A percentile compares a stretch with the other conserved stretches of the same genome.
Conservation (phyloP, 345 rosid genomes). For the Acer yangbiense region DNA sequence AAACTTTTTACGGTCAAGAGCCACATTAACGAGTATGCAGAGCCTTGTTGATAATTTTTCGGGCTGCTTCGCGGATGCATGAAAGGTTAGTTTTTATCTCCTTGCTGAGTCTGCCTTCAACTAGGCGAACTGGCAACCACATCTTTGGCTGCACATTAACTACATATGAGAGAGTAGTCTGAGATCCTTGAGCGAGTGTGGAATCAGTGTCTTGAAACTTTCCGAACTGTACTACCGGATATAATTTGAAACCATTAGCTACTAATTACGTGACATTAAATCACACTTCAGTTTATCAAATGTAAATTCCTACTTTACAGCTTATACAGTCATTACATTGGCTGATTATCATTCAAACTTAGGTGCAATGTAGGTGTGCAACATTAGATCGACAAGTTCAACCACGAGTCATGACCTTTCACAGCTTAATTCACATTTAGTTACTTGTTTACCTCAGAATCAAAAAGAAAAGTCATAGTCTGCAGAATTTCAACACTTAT, state of each 20-base stretch:
- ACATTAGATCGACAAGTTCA: neutral
- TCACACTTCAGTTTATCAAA: neutral
- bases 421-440: neutral
- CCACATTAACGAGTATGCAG: conserved; percentile 15
- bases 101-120: conserved; percentile 78
- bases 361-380: neutral
- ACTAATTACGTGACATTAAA: neutral
- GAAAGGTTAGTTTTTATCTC: conserved; percentile 72
- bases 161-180: conserved; percentile 58
- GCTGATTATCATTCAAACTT: neutral
- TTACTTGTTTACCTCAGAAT: neutral
- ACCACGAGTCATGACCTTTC: neutral
- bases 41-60: conserved; percentile 33
- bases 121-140: conserved; percentile 76
- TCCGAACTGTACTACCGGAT: conserved; percentile 44
- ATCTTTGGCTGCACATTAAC: conserved; percentile 79
- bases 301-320: neutral
- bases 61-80: conserved; percentile 66
- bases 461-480: neutral
- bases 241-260: conserved; percentile 8
- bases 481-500: neutral
- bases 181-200: conserved; percentile 40
- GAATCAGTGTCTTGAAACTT: conserved; percentile 29
- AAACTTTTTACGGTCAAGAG: neutral
- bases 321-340: neutral